Evolutionary conservation across 2,329 filamentous ascomycete species (phyloP).

Genomic region (Neoarthrinium moseri): DNA sequence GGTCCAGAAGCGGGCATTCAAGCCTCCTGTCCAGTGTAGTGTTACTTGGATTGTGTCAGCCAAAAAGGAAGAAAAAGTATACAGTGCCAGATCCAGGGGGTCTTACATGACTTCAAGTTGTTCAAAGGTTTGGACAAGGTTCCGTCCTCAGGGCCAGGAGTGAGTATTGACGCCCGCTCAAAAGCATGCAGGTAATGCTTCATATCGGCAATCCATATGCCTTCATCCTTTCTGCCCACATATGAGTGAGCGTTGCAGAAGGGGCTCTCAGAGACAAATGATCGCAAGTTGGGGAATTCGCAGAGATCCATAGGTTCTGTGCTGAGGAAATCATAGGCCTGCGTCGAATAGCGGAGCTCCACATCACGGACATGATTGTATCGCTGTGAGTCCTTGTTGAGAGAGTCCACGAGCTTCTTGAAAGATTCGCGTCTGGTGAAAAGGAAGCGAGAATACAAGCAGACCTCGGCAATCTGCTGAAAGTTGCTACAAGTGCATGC

Average conservation of each 20-base stretch:
- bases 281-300: background rate
- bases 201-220: constrained; percentile 4
- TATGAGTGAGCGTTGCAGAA: constrained; percentile 4
- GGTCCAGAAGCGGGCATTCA: background rate
- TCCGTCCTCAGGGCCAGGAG: background rate
- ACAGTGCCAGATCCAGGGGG: background rate
- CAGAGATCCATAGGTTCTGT: background rate
- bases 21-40: constrained; percentile 1
- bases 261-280: constrained; percentile 7
- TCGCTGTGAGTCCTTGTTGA: background rate
- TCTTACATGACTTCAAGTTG: background rate
- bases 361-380: background rate
- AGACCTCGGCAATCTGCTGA: background rate
- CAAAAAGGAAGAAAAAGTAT: background rate
- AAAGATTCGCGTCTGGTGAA: background rate
- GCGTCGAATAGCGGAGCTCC: background rate
- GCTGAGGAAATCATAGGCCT: background rate
- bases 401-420: background rate
- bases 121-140: background rate
- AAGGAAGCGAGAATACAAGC: background rate
- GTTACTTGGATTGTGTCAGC: background rate
- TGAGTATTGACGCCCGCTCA: constrained; percentile 1
- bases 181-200: constrained; percentile 1
- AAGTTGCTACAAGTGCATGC: constrained; percentile 1
- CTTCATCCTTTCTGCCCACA: background rate